A percentile compares a stretch with the other conserved stretches of the same genome.
Conservation (phyloP, 2,329 filamentous ascomycete species). For the Hypoxylon sp. region DNA sequence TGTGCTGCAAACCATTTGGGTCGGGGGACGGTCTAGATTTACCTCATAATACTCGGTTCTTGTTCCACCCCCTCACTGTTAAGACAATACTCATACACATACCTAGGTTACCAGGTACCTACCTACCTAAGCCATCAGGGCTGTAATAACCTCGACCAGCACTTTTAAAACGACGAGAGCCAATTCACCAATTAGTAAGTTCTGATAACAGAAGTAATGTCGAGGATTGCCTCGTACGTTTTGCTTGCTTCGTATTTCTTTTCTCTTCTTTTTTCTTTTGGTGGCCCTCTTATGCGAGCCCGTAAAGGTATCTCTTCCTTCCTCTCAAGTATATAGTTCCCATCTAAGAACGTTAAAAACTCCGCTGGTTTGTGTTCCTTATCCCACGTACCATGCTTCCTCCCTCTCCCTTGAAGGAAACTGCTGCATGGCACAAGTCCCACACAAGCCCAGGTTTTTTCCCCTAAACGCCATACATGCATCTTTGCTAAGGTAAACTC, state of each 20-base stretch:
- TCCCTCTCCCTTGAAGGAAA: slow-evolving; percentile 16
- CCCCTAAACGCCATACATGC: slow-evolving; percentile 49
- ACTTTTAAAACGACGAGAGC: neutral
- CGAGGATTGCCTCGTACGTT: slow-evolving; percentile 33
- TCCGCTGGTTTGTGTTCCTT: slow-evolving; percentile 37
- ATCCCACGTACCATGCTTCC: slow-evolving; percentile 29
- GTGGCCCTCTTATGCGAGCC: slow-evolving; percentile 18
- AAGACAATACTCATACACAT: slow-evolving; percentile 24
- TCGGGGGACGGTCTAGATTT: neutral
- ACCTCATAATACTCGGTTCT: neutral
- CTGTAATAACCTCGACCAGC: slow-evolving; percentile 5
- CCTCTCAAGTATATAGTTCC: slow-evolving; percentile 31
- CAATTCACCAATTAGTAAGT: slow-evolving; percentile 4
- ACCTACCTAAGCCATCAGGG: no score
- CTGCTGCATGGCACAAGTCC: slow-evolving; percentile 27
- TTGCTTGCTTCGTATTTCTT: slow-evolving; percentile 13
- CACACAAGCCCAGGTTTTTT: slow-evolving; percentile 32
- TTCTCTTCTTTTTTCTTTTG: slow-evolving; percentile 28
- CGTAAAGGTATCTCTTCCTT: slow-evolving; percentile 34
- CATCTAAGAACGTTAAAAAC: slow-evolving; percentile 36
- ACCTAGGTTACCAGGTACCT: no score
- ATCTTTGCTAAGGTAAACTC: slow-evolving; percentile 38
- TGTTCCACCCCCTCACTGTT: neutral
- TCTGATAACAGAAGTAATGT: slow-evolving; percentile 8
- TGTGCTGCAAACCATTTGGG: slow-evolving; percentile 6